phyloP scores from a whole-genome alignment of 441 rosid genomes.

The Gossypium davidsonii region DNA sequence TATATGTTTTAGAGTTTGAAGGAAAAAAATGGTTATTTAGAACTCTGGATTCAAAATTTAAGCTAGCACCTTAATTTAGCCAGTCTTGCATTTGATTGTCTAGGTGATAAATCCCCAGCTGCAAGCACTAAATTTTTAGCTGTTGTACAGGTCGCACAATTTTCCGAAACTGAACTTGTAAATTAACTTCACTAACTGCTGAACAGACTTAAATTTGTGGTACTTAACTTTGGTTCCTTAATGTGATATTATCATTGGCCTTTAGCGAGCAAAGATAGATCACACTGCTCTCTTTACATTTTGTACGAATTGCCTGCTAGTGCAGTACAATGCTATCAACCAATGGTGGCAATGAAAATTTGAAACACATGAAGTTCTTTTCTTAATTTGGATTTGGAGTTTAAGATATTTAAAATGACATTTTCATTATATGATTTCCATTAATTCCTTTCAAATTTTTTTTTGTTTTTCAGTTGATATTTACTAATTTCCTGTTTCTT shows the following conservation, averaged over 20 bases:
- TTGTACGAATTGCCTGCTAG: neutral
- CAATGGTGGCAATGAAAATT: neutral
- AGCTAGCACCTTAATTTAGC: neutral
- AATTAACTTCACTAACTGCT: neutral
- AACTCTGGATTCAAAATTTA: neutral
- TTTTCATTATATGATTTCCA: neutral
- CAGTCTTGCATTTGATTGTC: neutral
- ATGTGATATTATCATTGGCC: neutral
- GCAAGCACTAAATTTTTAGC: neutral
- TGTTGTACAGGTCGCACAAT: neutral
- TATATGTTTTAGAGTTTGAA: neutral
- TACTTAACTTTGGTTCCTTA: neutral
- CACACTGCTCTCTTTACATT: neutral
- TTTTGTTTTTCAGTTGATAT: neutral
- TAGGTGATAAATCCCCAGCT: neutral
- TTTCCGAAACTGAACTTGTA: neutral
- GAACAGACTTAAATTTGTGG: neutral
- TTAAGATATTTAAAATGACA: neutral
- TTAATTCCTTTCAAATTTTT: neutral
- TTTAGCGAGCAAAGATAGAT: neutral
- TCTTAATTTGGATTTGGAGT: neutral
- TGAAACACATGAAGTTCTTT: neutral
- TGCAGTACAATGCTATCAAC: neutral
- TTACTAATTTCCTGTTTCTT: conserved; percentile 17
- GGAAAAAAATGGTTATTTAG: no score